Percentiles rank a stretch among this genome's conserved stretches.
Evolutionary conservation across 306 rosid species (phyloP).

Genomic region (Cucumis sativus): Cucumber_9930_V3 NC_026657.2:2690501-2691000

Average conservation of each 20-base stretch:
- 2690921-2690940: background rate
- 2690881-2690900: background rate
- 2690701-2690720: too few relatives aligned
- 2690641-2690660: constrained; percentile 36
- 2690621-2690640: constrained; percentile 33
- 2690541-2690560: constrained; percentile 46
- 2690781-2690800: too few relatives aligned
- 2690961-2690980: background rate
- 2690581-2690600: constrained; percentile 57
- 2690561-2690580: constrained; percentile 36
- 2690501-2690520: constrained; percentile 26
- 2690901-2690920: background rate
- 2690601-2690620: constrained; percentile 31
- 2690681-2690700: too few relatives aligned
- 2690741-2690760: too few relatives aligned
- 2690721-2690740: too few relatives aligned
- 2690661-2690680: too few relatives aligned
- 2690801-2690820: too few relatives aligned
- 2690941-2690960: background rate
- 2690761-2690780: too few relatives aligned
- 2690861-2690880: background rate
- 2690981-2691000: background rate
- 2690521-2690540: constrained; percentile 30
- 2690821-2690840: background rate
- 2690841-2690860: background rate